A percentile compares a stretch with the other conserved stretches of the same genome.
These are phyloP conservation scores for Fusarium decemcellulare DNA, from an alignment of 2,329 filamentous ascomycete species.

Conservation along the genomic window DNA sequence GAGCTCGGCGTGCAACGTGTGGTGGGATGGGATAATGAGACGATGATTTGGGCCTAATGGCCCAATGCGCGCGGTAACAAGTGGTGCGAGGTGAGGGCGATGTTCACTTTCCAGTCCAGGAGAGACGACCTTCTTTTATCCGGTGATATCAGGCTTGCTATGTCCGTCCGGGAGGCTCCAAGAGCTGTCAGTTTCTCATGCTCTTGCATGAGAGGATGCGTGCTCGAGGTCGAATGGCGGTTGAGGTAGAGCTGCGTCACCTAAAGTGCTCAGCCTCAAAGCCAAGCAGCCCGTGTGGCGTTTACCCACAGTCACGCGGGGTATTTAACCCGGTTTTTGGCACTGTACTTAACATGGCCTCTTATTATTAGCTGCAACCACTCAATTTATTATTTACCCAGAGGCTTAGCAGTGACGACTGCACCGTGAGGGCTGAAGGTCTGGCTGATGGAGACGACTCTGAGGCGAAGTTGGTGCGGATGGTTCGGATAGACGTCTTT, in stretches of 20 bases:
- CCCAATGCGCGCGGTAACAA: conserved; percentile 25
- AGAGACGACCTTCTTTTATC: not conserved
- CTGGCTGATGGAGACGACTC: too few species aligned
- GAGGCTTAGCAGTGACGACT: too few species aligned
- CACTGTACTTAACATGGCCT: too few species aligned
- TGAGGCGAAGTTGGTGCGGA: too few species aligned
- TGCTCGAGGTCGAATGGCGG: not conserved
- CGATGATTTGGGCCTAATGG: conserved; percentile 10
- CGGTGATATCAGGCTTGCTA: not conserved
- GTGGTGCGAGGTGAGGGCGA: conserved; percentile 22
- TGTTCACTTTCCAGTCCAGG: conserved; percentile 8
- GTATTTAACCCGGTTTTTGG: not conserved
- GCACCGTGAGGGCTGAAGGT: too few species aligned
- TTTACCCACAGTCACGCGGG: not conserved
- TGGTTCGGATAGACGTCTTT: too few species aligned
- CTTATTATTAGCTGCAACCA: too few species aligned
- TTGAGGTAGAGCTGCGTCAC: conserved; percentile 36
- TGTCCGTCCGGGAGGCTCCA: conserved; percentile 15
- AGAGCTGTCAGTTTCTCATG: conserved; percentile 28
- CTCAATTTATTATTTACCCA: too few species aligned
- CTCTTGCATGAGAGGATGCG: not conserved
- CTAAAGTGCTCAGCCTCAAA: conserved; percentile 34
- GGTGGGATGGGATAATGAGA: conserved; percentile 15
- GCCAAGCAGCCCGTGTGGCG: conserved; percentile 22
- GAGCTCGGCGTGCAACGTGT: conserved; percentile 21